Conservation (phyloP, 1,284 basidiomycete species). For the Moniliophthora roreri region DNA sequence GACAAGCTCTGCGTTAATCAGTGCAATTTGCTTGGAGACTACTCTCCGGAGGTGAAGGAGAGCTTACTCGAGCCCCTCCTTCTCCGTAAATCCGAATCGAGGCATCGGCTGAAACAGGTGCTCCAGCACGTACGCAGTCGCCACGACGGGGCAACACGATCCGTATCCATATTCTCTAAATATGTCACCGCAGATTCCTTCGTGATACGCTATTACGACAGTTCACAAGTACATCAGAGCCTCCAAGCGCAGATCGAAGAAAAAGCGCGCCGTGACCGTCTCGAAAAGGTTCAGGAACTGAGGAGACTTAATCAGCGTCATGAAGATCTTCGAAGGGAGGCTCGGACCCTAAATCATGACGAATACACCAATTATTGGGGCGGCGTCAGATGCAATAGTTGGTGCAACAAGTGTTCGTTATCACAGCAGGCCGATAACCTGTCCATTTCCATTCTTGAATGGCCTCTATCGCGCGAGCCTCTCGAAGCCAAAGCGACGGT, state of each 20-base stretch:
- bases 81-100: slow-evolving; percentile 27
- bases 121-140: slow-evolving; percentile 30
- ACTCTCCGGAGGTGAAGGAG: slow-evolving; percentile 42
- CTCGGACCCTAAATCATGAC: no score
- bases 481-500: slow-evolving; percentile 30
- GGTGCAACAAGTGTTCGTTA: slow-evolving; percentile 32
- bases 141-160: slow-evolving; percentile 12
- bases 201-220: not conserved
- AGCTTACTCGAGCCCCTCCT: slow-evolving; percentile 38
- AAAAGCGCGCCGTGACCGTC: not conserved
- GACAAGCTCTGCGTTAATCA: slow-evolving; percentile 34
- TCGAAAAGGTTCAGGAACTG: not conserved
- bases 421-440: slow-evolving; percentile 23
- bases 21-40: slow-evolving; percentile 37
- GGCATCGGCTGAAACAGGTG: slow-evolving; percentile 27
- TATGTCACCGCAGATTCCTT: not conserved
- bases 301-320: not conserved
- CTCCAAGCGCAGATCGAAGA: not conserved
- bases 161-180: not conserved
- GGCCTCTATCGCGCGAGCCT: slow-evolving; percentile 41
- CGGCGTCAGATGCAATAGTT: not conserved
- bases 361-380: not conserved
- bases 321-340: not conserved
- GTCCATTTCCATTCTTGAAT: slow-evolving; percentile 42
- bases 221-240: no score